Evolutionary conservation across 306 rosid species (phyloP).

Genomic region (Cajanus cajan): DNA sequence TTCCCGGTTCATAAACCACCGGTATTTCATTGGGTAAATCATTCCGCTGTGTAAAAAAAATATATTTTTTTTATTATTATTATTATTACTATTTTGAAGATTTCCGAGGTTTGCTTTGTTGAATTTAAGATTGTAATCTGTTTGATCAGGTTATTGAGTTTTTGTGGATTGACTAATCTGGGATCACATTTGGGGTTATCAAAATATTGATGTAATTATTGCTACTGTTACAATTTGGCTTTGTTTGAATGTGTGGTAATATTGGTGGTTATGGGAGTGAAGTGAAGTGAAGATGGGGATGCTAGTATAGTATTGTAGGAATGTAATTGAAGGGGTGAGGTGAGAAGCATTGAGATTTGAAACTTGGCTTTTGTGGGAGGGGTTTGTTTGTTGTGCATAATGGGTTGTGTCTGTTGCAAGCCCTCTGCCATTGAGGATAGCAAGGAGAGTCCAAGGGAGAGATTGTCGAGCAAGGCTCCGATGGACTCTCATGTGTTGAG

Average conservation of each 20-base stretch:
- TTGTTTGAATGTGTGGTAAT: slow-evolving; percentile 8
- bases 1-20: slow-evolving; percentile 8
- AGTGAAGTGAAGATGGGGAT: slow-evolving; percentile 38
- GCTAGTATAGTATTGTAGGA: slow-evolving; percentile 29
- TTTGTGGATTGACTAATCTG: slow-evolving; percentile 35
- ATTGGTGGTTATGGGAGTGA: slow-evolving; percentile 25
- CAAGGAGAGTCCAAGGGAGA: slow-evolving; percentile 90
- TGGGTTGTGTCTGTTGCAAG: slow-evolving; percentile 90
- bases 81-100: not conserved
- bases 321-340: slow-evolving; percentile 44
- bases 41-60: slow-evolving; percentile 22
- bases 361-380: slow-evolving; percentile 46
- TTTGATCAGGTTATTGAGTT: slow-evolving; percentile 8
- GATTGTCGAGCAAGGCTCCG: slow-evolving; percentile 56
- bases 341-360: slow-evolving; percentile 38
- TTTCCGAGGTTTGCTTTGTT: slow-evolving; percentile 38
- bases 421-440: slow-evolving; percentile 97
- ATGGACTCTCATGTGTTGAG: slow-evolving; percentile 48
- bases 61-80: slow-evolving; percentile 19
- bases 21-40: slow-evolving; percentile 23
- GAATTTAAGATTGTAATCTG: slow-evolving; percentile 8
- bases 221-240: not conserved
- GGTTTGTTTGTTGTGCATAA: slow-evolving; percentile 42
- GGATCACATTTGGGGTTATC: slow-evolving; percentile 30
- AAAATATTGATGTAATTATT: slow-evolving; percentile 29